Percentiles rank a stretch among this genome's conserved stretches.
Evolutionary conservation across 257 asterid genomes (phyloP).

Genomic region (Orobanche coerulescens): DNA sequence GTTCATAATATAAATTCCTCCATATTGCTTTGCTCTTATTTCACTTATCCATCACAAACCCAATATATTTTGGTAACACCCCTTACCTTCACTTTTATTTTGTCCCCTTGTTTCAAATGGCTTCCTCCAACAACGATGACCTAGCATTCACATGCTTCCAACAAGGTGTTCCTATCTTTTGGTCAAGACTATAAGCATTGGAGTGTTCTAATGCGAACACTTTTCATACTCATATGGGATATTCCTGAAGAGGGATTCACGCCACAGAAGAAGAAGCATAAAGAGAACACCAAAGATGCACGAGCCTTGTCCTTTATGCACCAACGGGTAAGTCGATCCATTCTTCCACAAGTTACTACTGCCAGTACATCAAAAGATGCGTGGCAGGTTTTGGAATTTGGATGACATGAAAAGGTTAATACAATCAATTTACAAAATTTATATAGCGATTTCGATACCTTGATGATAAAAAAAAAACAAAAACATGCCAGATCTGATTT

Average conservation of each 20-base stretch:
- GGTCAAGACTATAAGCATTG: slow-evolving; percentile 11
- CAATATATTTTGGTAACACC: no score
- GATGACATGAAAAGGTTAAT: slow-evolving; percentile 4
- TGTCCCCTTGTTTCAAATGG: neutral
- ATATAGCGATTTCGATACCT: neutral
- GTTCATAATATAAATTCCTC: no score
- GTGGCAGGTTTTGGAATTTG: neutral
- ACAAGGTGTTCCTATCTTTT: slow-evolving; percentile 10
- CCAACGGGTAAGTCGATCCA: slow-evolving; percentile 16
- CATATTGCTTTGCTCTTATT: no score
- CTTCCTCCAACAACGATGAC: neutral
- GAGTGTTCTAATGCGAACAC: slow-evolving; percentile 3
- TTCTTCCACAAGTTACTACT: neutral
- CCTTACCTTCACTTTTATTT: no score
- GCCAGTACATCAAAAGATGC: neutral
- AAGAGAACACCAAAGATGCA: slow-evolving; percentile 15
- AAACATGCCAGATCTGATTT: neutral
- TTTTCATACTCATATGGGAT: neutral
- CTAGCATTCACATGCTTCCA: slow-evolving; percentile 5
- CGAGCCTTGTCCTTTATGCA: slow-evolving; percentile 20
- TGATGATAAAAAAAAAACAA: slow-evolving; percentile 3
- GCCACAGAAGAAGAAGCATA: neutral
- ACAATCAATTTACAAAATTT: neutral
- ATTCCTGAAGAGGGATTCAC: slow-evolving; percentile 3
- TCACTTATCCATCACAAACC: no score